Base-by-base conservation (phyloP, 2,329 filamentous ascomycete species). In the Claviceps spartinae region DNA sequence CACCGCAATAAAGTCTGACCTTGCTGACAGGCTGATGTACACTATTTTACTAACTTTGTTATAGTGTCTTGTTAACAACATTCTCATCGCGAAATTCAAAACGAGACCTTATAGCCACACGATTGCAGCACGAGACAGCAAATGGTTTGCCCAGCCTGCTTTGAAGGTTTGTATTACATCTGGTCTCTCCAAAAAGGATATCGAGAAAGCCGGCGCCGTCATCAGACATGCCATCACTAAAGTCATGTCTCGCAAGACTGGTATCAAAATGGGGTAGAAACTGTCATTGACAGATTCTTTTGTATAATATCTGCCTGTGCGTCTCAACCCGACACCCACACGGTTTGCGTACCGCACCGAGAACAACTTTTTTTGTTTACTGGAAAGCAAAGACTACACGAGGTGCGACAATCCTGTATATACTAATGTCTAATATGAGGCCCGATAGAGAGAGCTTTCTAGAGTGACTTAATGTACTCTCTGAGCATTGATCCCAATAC, bases 151-250 rank as follows among this genome's bases (percentile, higher is more conserved):
- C n/a, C 76, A 79, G 59, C 88, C 93, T 9, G 88, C 88, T 0
- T 76, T 98, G 56, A 96, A 97, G 70, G 80, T 97, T 13, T 97
- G 91, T 64, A 75, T 96, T 51, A 95, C 90, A 0, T 86, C 81
- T 5, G 93, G 86, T 1, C 72, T 98, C 56, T 86, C 86, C 24
- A 94, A 86, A 74, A 96, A 95, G 72, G 93, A 98, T 67, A 86
- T 90, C 51, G 94, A 98, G 71, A 95, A 94, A 73, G 88, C 93
- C 0, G 93, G 90, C 14, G 82, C 84, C 7, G 83, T 80, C 9
- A 90, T 98, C 59, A 78, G 91, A 54, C 90, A 96, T 69, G 91
- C 93, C 14, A 87, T 97, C 58, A 95, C 90, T 49, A 96, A 95
- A 71, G 82, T 97, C 55, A 82, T 98, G 76, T 81, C 78, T 20